phyloP scores from a whole-genome alignment of 352 stramenopile species.

The Sclerospora graminicola region DNA sequence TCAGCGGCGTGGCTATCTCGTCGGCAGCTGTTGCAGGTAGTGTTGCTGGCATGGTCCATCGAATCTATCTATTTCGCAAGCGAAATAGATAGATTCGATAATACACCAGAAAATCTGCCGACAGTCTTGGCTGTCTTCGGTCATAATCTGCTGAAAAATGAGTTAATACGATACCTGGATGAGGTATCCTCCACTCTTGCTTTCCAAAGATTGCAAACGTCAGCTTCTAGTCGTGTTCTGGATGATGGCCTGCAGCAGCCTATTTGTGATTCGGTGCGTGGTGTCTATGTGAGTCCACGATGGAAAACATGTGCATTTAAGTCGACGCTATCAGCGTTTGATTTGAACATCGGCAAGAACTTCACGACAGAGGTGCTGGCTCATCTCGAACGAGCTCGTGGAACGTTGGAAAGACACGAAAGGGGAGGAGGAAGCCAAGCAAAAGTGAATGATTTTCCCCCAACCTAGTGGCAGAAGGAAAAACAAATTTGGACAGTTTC shows the following conservation, averaged over 20 bases:
- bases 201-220: conserved; percentile 44
- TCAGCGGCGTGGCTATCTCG: conserved; percentile 22
- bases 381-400: no score
- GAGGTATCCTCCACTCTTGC: conserved; percentile 50
- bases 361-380: conserved; percentile 76
- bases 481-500: no score
- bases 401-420: no score
- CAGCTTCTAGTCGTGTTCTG: conserved; percentile 46
- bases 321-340: no score
- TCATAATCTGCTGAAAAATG: conserved; percentile 73
- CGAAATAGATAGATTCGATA: no score
- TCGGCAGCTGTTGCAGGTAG: conserved; percentile 7
- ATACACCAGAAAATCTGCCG: conserved; percentile 28
- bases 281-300: no score
- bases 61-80: conserved; percentile 31
- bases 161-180: conserved; percentile 64
- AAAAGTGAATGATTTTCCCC: no score
- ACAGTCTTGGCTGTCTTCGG: conserved; percentile 57
- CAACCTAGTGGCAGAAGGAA: no score
- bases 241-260: no score
- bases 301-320: no score
- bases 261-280: no score
- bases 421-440: no score
- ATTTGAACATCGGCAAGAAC: conserved; percentile 79
- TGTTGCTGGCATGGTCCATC: conserved; percentile 8